Conservation (phyloP, 2,329 filamentous ascomycete species). For the Grosmannia clavigera region DNA sequence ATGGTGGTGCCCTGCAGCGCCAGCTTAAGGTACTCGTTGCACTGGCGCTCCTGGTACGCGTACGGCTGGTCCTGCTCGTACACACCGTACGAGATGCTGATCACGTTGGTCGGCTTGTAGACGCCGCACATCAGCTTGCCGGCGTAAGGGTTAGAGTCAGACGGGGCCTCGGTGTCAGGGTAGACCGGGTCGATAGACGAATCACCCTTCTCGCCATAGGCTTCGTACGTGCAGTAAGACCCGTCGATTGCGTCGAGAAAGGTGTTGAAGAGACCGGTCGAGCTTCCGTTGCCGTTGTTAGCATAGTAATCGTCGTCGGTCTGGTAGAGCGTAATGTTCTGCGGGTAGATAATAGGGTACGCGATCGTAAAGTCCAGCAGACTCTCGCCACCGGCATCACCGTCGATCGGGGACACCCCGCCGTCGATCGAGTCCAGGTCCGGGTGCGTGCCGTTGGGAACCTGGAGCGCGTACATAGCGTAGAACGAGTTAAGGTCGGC, state of each 20-base stretch:
- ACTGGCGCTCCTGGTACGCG: slow-evolving; percentile 38
- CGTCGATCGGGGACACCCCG: slow-evolving; percentile 30
- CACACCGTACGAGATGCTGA: slow-evolving; percentile 42
- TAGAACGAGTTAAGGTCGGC: slow-evolving; percentile 13
- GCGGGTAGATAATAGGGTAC: slow-evolving; percentile 36
- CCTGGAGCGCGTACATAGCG: slow-evolving; percentile 10
- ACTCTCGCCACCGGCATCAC: slow-evolving; percentile 21
- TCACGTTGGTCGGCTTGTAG: slow-evolving; percentile 38
- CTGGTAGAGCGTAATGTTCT: slow-evolving; percentile 22
- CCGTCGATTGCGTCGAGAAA: slow-evolving; percentile 36
- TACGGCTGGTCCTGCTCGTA: slow-evolving; percentile 38
- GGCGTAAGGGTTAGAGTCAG: slow-evolving; percentile 24
- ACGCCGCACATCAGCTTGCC: slow-evolving; percentile 22
- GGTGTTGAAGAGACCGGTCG: slow-evolving; percentile 15
- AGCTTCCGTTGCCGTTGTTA: not conserved
- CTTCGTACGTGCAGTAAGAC: slow-evolving; percentile 34
- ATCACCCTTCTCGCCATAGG: slow-evolving; percentile 33
- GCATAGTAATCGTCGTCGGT: slow-evolving; percentile 14
- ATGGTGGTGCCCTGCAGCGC: slow-evolving; percentile 33
- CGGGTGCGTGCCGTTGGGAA: slow-evolving; percentile 30
- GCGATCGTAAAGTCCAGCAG: slow-evolving; percentile 34
- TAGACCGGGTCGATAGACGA: slow-evolving; percentile 32
- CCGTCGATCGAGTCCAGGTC: slow-evolving; percentile 33
- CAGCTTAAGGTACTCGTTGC: slow-evolving; percentile 38
- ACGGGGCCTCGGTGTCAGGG: slow-evolving; percentile 29